Evolutionary conservation across 2,329 filamentous ascomycete species (phyloP).

Genomic region (Bipolaris victoriae): DNA sequence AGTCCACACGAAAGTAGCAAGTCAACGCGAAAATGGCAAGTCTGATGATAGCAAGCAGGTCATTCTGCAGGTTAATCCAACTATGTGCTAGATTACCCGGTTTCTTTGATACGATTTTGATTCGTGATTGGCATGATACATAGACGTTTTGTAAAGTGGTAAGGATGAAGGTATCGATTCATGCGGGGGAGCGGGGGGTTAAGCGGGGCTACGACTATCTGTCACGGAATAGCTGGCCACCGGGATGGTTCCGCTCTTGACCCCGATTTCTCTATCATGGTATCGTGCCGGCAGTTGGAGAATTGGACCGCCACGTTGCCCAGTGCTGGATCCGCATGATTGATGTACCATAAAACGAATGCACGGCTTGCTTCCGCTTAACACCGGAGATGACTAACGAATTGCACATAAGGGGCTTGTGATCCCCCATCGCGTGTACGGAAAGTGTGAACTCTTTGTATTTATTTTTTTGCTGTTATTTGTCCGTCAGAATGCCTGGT

Average conservation of each 20-base stretch:
- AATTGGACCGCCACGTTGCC: neutral
- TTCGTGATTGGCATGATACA: neutral
- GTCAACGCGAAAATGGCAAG: neutral
- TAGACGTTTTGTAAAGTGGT: too few species aligned
- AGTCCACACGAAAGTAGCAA: slow-evolving; percentile 1
- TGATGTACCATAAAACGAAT: too few species aligned
- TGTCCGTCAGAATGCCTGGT: slow-evolving; percentile 6
- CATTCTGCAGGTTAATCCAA: neutral
- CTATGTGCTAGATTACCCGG: neutral
- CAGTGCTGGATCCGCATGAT: too few species aligned
- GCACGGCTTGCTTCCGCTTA: neutral
- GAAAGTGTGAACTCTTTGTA: neutral
- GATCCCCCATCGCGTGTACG: neutral
- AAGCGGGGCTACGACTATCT: neutral
- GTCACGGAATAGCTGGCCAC: neutral
- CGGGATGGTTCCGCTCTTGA: slow-evolving; percentile 14
- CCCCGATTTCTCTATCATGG: slow-evolving; percentile 7
- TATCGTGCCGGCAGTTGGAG: neutral
- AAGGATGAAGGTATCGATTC: neutral
- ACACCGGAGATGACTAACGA: neutral
- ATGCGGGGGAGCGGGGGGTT: slow-evolving; percentile 5
- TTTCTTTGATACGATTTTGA: slow-evolving; percentile 3
- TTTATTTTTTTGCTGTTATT: neutral
- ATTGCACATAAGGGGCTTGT: neutral
- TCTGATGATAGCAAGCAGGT: neutral